Evolutionary conservation across 345 rosid genomes (phyloP).

Genomic region (Salix exigua): DNA sequence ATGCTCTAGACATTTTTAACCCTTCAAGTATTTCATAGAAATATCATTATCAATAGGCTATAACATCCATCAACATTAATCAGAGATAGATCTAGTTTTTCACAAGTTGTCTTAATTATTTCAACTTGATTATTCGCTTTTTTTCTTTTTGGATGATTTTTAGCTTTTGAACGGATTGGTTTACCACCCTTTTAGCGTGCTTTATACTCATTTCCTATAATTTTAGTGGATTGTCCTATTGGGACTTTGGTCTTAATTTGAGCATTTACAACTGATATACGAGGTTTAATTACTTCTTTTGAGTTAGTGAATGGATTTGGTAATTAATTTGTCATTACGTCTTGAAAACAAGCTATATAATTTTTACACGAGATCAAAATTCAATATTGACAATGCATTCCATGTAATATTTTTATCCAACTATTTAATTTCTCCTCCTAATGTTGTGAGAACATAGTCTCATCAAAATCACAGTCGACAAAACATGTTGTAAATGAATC

Average conservation of each 20-base stretch:
- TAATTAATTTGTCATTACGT: too few species aligned
- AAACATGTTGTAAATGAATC: neutral
- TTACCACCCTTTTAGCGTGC: neutral
- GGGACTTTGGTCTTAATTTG: too few species aligned
- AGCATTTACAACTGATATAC: too few species aligned
- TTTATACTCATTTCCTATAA: neutral
- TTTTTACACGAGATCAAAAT: too few species aligned
- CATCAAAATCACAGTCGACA: slow-evolving; percentile 5
- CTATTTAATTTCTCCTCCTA: neutral
- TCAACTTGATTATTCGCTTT: too few species aligned
- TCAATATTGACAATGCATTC: too few species aligned
- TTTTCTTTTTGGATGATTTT: neutral
- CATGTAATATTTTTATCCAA: too few species aligned
- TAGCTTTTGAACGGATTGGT: neutral
- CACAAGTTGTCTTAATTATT: neutral
- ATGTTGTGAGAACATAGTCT: neutral
- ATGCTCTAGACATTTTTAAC: neutral
- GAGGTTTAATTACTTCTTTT: too few species aligned
- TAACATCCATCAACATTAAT: neutral
- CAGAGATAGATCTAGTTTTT: neutral
- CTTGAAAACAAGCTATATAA: too few species aligned
- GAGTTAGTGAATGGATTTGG: too few species aligned
- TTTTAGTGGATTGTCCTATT: too few species aligned
- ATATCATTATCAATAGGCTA: neutral
- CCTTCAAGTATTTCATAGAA: neutral